phyloP scores from a whole-genome alignment of 2,329 filamentous ascomycete species.

The Tothia fuscella region DNA sequence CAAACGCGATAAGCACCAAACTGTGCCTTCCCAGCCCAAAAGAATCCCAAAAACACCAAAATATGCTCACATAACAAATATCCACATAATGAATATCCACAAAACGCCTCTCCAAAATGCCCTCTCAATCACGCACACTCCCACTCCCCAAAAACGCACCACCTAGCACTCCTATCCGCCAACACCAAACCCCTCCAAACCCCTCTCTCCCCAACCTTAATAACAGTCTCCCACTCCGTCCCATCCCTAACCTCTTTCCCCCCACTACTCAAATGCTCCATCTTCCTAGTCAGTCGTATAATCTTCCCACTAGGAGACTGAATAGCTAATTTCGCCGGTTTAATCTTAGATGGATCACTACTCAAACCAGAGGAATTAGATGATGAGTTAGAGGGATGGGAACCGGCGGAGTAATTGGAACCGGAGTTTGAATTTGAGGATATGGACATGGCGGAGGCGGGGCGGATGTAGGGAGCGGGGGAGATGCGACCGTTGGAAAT shows the following conservation, averaged over 20 bases:
- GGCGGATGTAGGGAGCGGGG: constrained; percentile 41
- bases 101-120: background rate
- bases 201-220: constrained; percentile 75
- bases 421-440: constrained; percentile 41
- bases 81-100: background rate
- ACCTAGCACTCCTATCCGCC: constrained; percentile 70
- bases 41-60: too few species aligned
- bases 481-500: constrained; percentile 37
- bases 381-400: constrained; percentile 39
- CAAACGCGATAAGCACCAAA: too few species aligned
- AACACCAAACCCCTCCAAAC: constrained; percentile 72
- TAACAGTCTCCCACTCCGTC: constrained; percentile 77
- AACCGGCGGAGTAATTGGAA: constrained; percentile 36
- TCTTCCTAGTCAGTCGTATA: constrained; percentile 72
- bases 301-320: constrained; percentile 94
- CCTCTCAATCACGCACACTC: constrained; percentile 38
- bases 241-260: constrained; percentile 55
- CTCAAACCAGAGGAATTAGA: constrained; percentile 31
- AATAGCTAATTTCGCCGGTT: constrained; percentile 90
- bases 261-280: constrained; percentile 43
- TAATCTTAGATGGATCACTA: constrained; percentile 43
- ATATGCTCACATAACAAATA: too few species aligned
- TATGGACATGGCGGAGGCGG: constrained; percentile 49
- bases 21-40: too few species aligned
- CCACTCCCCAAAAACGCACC: constrained; percentile 93